These are phyloP conservation scores for Neolentinus lepideus DNA, from an alignment of 1,284 basidiomycete species.

Conservation along the genomic window DNA sequence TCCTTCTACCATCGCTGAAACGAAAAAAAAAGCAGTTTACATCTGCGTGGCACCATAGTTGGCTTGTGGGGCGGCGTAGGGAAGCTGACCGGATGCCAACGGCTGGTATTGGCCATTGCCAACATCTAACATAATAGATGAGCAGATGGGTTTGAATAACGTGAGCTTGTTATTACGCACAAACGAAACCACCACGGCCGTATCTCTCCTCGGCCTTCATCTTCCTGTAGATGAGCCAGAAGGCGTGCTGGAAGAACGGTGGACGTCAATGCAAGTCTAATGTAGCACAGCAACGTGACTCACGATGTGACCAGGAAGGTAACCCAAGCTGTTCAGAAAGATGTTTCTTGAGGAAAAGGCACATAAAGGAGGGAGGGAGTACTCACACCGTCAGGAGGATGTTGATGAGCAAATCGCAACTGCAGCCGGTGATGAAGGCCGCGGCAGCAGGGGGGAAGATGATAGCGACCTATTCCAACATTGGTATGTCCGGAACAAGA, in stretches of 20 bases:
- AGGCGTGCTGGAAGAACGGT: constrained; percentile 28
- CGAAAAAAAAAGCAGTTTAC: not conserved
- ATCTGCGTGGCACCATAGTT: constrained; percentile 32
- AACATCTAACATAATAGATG: constrained; percentile 30
- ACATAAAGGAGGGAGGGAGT: no score
- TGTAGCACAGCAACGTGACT: constrained; percentile 13
- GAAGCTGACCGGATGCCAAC: constrained; percentile 16
- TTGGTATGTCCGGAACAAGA: not conserved
- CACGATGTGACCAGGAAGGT: constrained; percentile 66
- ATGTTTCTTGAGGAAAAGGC: no score
- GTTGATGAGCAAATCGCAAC: constrained; percentile 78
- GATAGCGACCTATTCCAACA: constrained; percentile 57
- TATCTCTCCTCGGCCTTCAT: constrained; percentile 57
- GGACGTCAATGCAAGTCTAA: not conserved
- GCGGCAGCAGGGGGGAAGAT: constrained; percentile 67
- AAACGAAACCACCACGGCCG: constrained; percentile 43
- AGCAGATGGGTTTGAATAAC: not conserved
- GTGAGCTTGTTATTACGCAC: no score
- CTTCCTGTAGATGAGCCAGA: constrained; percentile 48
- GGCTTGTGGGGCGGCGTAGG: constrained; percentile 21
- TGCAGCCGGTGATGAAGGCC: constrained; percentile 70
- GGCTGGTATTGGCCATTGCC: constrained; percentile 50
- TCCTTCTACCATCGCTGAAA: not conserved
- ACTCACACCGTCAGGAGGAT: constrained; percentile 64
- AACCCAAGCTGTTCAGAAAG: constrained; percentile 48